These are phyloP conservation scores for Pseudohalonectria lignicola DNA, from an alignment of 2,329 filamentous ascomycete genomes.

Conservation along the genomic window DNA sequence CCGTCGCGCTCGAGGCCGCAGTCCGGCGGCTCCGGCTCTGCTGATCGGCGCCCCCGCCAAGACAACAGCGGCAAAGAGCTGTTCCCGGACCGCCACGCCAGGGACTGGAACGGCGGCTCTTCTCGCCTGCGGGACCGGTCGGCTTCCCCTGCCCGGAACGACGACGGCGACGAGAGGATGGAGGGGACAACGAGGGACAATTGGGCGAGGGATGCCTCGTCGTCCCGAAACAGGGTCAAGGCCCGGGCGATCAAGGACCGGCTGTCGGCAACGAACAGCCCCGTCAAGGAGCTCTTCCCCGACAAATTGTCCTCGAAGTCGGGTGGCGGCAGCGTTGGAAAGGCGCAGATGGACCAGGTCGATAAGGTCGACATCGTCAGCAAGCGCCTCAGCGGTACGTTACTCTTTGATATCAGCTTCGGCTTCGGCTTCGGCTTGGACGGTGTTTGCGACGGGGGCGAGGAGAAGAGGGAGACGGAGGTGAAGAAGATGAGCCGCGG, in stretches of 20 bases:
- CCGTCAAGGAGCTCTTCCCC: slow-evolving; percentile 48
- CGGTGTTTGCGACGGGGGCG: too few relatives aligned
- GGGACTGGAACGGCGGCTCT: slow-evolving; percentile 22
- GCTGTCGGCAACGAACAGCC: slow-evolving; percentile 23
- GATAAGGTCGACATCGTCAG: slow-evolving; percentile 14
- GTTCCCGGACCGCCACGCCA: slow-evolving; percentile 34
- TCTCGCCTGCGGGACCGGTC: slow-evolving; percentile 30
- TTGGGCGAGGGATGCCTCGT: slow-evolving; percentile 9
- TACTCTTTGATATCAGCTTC: slow-evolving; percentile 3
- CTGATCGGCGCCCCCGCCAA: slow-evolving; percentile 14
- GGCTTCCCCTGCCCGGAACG: slow-evolving; percentile 33
- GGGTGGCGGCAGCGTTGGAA: slow-evolving; percentile 10
- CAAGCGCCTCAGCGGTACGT: slow-evolving; percentile 11
- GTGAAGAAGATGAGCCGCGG: too few relatives aligned
- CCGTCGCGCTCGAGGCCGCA: slow-evolving; percentile 10
- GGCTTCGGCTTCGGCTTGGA: too few relatives aligned
- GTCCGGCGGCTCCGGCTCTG: slow-evolving; percentile 12
- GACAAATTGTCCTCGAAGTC: slow-evolving; percentile 22
- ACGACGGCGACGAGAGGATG: slow-evolving; percentile 26
- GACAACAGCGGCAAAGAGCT: slow-evolving; percentile 49
- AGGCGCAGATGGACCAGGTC: slow-evolving; percentile 22
- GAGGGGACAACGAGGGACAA: slow-evolving; percentile 16
- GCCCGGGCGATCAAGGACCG: slow-evolving; percentile 33
- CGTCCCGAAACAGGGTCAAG: slow-evolving; percentile 27
- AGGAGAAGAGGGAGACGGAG: too few relatives aligned